Evolutionary conservation across 345 rosid species (phyloP), one percentile per base, ranked within the genome.

Genomic region (Acer saccharum): DNA sequence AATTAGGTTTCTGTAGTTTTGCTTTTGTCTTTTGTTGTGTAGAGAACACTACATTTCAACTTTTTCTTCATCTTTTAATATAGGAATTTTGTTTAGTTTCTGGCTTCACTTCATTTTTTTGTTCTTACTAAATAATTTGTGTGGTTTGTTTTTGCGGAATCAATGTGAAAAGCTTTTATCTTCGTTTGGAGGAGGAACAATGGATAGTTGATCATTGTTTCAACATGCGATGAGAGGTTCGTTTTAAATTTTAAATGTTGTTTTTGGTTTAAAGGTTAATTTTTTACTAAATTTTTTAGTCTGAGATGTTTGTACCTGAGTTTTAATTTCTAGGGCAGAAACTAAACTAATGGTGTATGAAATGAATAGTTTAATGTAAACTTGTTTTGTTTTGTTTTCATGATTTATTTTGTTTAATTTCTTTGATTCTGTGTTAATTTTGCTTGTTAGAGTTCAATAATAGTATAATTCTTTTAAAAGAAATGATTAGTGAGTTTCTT

Each of bases 121-220:
- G n/a, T n/a, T n/a, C n/a, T n/a, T n/a, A n/a, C n/a, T n/a, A n/a
- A n/a, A n/a, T n/a, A n/a, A n/a, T n/a, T n/a, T n/a, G n/a, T n/a
- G n/a, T n/a, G n/a, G n/a, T n/a, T n/a, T n/a, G n/a, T n/a, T n/a
- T n/a, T n/a, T n/a, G n/a, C n/a, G n/a, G n/a, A n/a, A n/a, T n/a
- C n/a, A n/a, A n/a, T n/a, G n/a, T n/a, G n/a, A n/a, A n/a, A n/a
- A n/a, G n/a, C n/a, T n/a, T n/a, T n/a, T n/a, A n/a, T n/a, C n/a
- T n/a, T n/a, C n/a, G n/a, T n/a, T n/a, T n/a, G n/a, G n/a, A n/a
- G n/a, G 60, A 29, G n/a, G 20, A 66, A 66, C 2, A 60, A 62
- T 78, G 74, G 57, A 16, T 75, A n/a, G 65, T 72, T 75, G 80
- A 67, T 21, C 35, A 16, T 41, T 67, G 64, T 48, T 70, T 10